These are phyloP conservation scores for Leccinum subgranulosum DNA, from an alignment of 768 basidiomycete species.

Conservation along the genomic window DNA sequence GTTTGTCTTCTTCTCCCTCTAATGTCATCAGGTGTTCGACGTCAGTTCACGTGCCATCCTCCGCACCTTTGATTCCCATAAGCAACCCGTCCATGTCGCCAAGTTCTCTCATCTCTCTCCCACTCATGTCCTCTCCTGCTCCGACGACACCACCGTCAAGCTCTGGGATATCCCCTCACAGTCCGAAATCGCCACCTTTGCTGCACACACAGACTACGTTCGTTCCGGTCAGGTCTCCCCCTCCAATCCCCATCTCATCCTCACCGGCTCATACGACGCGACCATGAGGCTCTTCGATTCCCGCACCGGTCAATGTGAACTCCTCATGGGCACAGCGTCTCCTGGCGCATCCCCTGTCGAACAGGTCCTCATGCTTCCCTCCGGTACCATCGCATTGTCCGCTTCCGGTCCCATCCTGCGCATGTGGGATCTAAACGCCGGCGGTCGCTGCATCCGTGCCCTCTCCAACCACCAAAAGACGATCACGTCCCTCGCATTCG, in stretches of 20 bases:
- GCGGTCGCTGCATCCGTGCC: conserved; percentile 85
- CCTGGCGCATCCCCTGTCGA: conserved; percentile 64
- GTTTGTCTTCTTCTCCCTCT: neutral
- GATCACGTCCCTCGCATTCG: conserved; percentile 84
- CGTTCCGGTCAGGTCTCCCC: conserved; percentile 87
- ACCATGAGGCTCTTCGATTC: conserved; percentile 87
- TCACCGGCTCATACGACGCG: conserved; percentile 94
- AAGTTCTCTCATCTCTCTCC: conserved; percentile 83
- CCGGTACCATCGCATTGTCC: conserved; percentile 81
- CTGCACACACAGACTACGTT: conserved; percentile 92
- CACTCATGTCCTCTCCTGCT: conserved; percentile 88
- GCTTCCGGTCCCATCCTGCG: conserved; percentile 90
- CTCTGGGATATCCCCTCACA: conserved; percentile 96
- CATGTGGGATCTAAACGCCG: conserved; percentile 93
- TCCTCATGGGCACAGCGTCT: conserved; percentile 60
- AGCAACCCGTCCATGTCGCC: conserved; percentile 94
- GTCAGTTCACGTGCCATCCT: conserved; percentile 91
- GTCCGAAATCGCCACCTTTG: conserved; percentile 71
- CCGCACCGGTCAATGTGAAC: conserved; percentile 79
- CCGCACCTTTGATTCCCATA: conserved; percentile 88
- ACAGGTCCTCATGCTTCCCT: conserved; percentile 88
- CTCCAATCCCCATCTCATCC: conserved; percentile 75
- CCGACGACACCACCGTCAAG: conserved; percentile 92
- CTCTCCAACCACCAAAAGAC: conserved; percentile 99
- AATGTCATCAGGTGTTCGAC: conserved; percentile 76